A percentile compares a stretch with the other conserved stretches of the same genome.
These are phyloP conservation scores for Pseudogymnoascus sp. DNA, from an alignment of 2,329 filamentous ascomycete genomes.

Conservation along the genomic window DNA sequence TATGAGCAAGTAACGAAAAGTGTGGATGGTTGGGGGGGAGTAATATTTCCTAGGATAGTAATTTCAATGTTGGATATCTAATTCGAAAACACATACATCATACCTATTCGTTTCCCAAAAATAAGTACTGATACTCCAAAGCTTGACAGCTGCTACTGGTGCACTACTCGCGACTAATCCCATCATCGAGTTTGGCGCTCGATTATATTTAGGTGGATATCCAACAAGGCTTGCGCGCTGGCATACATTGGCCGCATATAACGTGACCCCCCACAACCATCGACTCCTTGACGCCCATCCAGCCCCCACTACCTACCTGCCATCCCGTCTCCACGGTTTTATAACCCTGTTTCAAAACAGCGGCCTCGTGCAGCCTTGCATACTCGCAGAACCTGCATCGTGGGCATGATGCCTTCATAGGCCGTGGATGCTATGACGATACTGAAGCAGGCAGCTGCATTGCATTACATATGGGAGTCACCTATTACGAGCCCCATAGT, in stretches of 20 bases:
- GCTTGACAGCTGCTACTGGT: not conserved
- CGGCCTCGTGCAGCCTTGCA: not conserved
- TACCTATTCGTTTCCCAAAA: not conserved
- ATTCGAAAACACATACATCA: not conserved
- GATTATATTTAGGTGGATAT: constrained; percentile 1
- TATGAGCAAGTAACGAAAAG: not conserved
- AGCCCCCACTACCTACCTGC: not conserved
- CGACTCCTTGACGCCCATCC: not conserved
- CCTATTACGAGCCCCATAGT: constrained; percentile 33
- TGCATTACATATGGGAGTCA: constrained; percentile 33
- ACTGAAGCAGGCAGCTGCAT: not conserved
- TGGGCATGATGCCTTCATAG: not conserved
- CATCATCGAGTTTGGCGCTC: not conserved
- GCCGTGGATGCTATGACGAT: constrained; percentile 14
- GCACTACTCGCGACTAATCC: not conserved
- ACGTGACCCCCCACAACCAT: not conserved
- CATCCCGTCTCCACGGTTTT: not conserved
- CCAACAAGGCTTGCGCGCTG: not conserved
- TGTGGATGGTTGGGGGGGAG: not conserved
- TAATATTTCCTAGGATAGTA: not conserved
- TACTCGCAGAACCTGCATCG: not conserved
- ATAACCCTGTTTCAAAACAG: not conserved
- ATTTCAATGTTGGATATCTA: not conserved
- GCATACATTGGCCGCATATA: not conserved
- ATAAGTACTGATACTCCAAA: not conserved